Evolutionary conservation across 805 yeast species (phyloP).

Genomic region (Lipomyces yamanashiensis): DNA sequence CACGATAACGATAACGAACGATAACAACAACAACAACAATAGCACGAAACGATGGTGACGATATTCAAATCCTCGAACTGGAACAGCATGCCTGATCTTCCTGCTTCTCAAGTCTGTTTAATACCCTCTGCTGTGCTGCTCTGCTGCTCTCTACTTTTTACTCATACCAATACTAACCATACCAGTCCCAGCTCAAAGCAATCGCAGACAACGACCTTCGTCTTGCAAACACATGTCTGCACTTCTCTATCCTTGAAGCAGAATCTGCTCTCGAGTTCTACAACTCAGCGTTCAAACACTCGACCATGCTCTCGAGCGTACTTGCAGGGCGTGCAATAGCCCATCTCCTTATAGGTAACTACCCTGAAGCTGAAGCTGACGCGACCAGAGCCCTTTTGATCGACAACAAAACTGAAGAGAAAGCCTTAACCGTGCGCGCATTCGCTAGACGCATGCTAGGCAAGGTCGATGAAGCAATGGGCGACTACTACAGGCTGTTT

Average conservation of each 20-base stretch:
- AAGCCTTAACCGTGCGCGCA: too few species aligned
- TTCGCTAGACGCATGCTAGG: too few species aligned
- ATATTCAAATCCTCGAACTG: too few species aligned
- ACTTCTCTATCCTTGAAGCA: not conserved
- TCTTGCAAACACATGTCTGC: not conserved
- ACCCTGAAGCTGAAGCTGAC: not conserved
- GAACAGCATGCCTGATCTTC: too few species aligned
- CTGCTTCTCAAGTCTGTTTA: not conserved
- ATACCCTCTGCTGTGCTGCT: not conserved
- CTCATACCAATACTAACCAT: not conserved
- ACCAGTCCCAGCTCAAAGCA: not conserved
- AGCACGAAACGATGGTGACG: too few species aligned
- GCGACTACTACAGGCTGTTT: too few species aligned
- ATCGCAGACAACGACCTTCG: not conserved
- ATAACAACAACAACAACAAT: too few species aligned
- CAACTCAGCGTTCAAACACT: not conserved
- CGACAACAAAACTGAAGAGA: not conserved
- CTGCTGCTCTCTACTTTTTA: not conserved
- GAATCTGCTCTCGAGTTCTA: not conserved
- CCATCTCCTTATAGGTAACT: not conserved
- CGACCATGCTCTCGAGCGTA: not conserved
- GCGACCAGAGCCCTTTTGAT: not conserved
- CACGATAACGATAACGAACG: too few species aligned
- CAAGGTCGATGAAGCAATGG: too few species aligned
- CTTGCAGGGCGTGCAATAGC: slow-evolving; percentile 7